These are phyloP conservation scores for Amanita muscaria DNA, from an alignment of 768 basidiomycete genomes.

Conservation along the genomic window DNA sequence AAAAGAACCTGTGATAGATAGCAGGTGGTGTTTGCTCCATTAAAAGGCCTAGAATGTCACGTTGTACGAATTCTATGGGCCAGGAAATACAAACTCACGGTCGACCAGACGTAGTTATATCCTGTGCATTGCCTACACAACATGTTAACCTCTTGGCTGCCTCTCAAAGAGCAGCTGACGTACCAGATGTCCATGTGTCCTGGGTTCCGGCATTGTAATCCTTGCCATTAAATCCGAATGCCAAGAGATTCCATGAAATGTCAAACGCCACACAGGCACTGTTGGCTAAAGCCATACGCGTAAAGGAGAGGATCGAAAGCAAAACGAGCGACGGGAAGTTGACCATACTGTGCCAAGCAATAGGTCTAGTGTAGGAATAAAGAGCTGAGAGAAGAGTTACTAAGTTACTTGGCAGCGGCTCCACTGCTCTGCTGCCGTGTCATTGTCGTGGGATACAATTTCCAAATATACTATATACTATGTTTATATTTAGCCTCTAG, in stretches of 20 bases:
- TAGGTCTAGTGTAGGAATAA: not conserved
- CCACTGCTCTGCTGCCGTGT: too few relatives aligned
- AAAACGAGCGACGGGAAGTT: constrained; percentile 8
- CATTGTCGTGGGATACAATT: not conserved
- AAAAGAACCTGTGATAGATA: constrained; percentile 56
- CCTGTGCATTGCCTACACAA: constrained; percentile 40
- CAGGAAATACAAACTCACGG: constrained; percentile 47
- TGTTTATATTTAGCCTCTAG: not conserved
- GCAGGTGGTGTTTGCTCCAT: constrained; percentile 55
- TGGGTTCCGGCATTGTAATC: constrained; percentile 78
- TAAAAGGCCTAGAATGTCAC: constrained; percentile 43
- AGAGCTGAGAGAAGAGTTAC: not conserved
- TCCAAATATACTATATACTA: not conserved
- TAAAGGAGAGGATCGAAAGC: constrained; percentile 7
- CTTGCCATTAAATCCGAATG: constrained; percentile 75
- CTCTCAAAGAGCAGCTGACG: not conserved
- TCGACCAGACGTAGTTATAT: constrained; percentile 66
- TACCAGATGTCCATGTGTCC: constrained; percentile 53
- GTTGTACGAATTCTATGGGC: not conserved
- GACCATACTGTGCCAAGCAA: not conserved
- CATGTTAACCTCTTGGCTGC: constrained; percentile 3
- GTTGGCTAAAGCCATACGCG: constrained; percentile 10
- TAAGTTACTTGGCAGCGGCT: not conserved
- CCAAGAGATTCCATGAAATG: constrained; percentile 71
- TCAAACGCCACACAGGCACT: constrained; percentile 69